Evolutionary conservation across 2,329 filamentous ascomycete genomes (phyloP), one percentile per base, ranked within the genome.

Genomic region (Colletotrichum truncatum): DNA sequence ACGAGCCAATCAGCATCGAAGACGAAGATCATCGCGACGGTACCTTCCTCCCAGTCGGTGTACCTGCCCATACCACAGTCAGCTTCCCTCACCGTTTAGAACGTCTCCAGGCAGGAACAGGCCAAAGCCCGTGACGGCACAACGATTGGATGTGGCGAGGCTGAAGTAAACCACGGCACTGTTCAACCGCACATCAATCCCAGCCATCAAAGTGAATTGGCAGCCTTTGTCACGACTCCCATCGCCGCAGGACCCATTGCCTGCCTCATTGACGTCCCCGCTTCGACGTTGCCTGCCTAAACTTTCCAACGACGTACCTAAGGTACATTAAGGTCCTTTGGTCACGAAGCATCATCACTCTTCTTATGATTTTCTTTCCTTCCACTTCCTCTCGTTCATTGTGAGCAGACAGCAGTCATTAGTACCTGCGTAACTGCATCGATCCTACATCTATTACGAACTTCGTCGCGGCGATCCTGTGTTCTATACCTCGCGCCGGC

Each of bases 71-170:
- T 23, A 11, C 18, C 54, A 16, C 28, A 18, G 16, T 21, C 18
- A 23, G 54, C n/a, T 45, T 32, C 3, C 6, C 7, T 11, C 39
- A 12, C 26, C 7, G n/a, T 23, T 11, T 30, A 2, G 26, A 21
- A 14, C 28, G 23, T 48, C 21, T 26, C n/a, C 18, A n/a, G 46
- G 23, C 53, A 28, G 46, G 36, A 45, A 36, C 30, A 25, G 38
- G 48, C 28, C 28, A 9, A 16, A 25, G 46, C 51, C 25, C 16
- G 48, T 21, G 18, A 26, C 56, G 11, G 26, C 45, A 25, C 23
- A 30, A 25, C 57, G 48, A 46, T 45, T 53, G 57, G 48, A 45
- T 26, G 48, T 43, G 6, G 57, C 16, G 49, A 60, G 38, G 48
- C 56, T 43, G 36, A 26, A n/a, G 21, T 39, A 18, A 51, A 52